Conservation (phyloP, 257 asterid genomes). For the Nicotiana obtusifolia region DNA sequence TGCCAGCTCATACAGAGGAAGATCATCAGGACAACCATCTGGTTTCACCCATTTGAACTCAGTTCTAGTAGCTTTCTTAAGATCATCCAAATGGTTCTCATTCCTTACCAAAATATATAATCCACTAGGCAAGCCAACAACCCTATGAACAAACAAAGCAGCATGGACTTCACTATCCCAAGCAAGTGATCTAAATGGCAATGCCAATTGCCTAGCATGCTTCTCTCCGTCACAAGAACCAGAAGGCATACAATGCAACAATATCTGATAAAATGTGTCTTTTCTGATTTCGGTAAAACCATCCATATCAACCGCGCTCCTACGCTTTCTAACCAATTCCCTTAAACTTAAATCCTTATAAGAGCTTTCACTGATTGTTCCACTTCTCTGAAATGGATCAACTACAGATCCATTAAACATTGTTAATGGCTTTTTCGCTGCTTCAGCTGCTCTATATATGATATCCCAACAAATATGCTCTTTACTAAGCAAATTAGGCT, state of each 20-base stretch:
- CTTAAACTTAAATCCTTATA: slow-evolving; percentile 51
- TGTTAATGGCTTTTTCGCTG: slow-evolving; percentile 47
- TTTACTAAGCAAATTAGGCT: slow-evolving; percentile 75
- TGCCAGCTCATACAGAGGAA: slow-evolving; percentile 71
- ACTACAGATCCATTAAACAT: slow-evolving; percentile 21
- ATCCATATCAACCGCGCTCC: slow-evolving; percentile 99
- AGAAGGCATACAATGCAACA: slow-evolving; percentile 81
- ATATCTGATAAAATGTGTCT: slow-evolving; percentile 77
- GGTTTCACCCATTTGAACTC: slow-evolving; percentile 88
- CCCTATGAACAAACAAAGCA: slow-evolving; percentile 78
- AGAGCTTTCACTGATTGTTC: slow-evolving; percentile 36
- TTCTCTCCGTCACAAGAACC: slow-evolving; percentile 40
- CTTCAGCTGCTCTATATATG: slow-evolving; percentile 75
- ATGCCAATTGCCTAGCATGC: slow-evolving; percentile 52
- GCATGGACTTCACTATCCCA: slow-evolving; percentile 84
- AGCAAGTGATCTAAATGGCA: slow-evolving; percentile 72
- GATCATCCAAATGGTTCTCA: slow-evolving; percentile 55
- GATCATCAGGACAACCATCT: slow-evolving; percentile 70
- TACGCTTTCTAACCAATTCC: slow-evolving; percentile 72
- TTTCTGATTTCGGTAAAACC: slow-evolving; percentile 49
- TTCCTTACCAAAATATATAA: slow-evolving; percentile 82
- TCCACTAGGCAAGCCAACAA: slow-evolving; percentile 71
- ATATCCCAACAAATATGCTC: slow-evolving; percentile 88
- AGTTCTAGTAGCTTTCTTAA: slow-evolving; percentile 45
- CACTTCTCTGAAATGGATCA: slow-evolving; percentile 41